Evolutionary conservation across 2,329 filamentous ascomycete genomes (phyloP).

Genomic region (Aspergillus fructus): DNA sequence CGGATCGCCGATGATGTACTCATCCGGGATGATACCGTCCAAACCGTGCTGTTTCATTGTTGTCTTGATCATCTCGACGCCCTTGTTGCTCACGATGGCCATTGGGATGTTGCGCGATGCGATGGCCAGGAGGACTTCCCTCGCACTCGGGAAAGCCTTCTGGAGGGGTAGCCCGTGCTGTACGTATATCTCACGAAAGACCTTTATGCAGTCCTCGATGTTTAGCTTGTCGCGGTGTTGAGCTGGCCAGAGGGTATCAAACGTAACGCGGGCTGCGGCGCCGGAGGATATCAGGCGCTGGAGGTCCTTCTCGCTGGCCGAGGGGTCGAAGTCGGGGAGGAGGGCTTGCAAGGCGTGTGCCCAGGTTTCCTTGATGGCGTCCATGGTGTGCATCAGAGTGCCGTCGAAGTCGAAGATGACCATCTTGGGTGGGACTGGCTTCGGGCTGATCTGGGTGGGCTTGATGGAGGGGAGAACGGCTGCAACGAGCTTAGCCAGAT

Average conservation of each 20-base stretch:
- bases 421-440: neutral
- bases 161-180: slow-evolving; percentile 21
- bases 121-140: slow-evolving; percentile 14
- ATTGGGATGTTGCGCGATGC: slow-evolving; percentile 14
- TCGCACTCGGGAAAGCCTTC: slow-evolving; percentile 19
- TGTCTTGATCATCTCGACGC: slow-evolving; percentile 11
- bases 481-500: no score
- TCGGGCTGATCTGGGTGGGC: no score
- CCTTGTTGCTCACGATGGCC: slow-evolving; percentile 27
- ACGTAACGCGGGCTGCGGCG: slow-evolving; percentile 9
- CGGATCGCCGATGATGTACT: slow-evolving; percentile 15
- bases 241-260: slow-evolving; percentile 9
- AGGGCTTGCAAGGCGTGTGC: slow-evolving; percentile 12
- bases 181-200: slow-evolving; percentile 23
- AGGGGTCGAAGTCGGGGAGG: slow-evolving; percentile 1
- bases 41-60: neutral
- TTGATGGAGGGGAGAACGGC: neutral
- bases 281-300: slow-evolving; percentile 13
- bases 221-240: slow-evolving; percentile 6
- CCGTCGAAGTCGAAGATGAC: slow-evolving; percentile 21
- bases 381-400: slow-evolving; percentile 18
- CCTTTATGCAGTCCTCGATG: slow-evolving; percentile 17
- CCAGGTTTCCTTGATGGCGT: slow-evolving; percentile 13
- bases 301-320: neutral
- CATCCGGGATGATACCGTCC: slow-evolving; percentile 2